Base-by-base conservation (phyloP, 2,329 filamentous ascomycete genomes). In the Venturia pyrina region DNA sequence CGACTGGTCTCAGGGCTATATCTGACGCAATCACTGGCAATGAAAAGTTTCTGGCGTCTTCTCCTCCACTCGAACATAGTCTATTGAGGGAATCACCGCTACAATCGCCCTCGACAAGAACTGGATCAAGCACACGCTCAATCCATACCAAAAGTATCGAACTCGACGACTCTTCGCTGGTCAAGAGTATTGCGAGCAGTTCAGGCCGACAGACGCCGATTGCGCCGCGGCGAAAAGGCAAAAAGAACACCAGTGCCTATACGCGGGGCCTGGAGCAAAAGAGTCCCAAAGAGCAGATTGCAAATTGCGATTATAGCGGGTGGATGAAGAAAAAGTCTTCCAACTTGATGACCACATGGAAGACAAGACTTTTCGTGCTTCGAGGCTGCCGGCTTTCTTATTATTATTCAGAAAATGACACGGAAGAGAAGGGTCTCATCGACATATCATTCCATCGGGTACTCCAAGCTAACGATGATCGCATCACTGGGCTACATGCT, bases 271-370 rank as follows among this genome's bases (percentile, higher is more conserved):
- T 98, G 50, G 84, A 90, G 70, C 92, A 93, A 76, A 89, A 93
- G 67, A 79, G 85, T 0, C 95, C 95, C 0, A 82, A 87, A 65
- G 91, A 96, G 73, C 92, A 93, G 68, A 95, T 96, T 77, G 80
- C 87, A 68, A 87, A 86, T 68, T 93, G 91, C 65, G 93, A 99
- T 73, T 98, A 96, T 75, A 93, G 89, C 72, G 95, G 95, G 1
- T 99, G 95, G 95, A 99, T 99, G 95, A 98, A 95, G 82, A 99
- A 99, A 83, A 93, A 96, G 77, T 96, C 91, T 67, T 93, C 91
- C 1, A 95, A 93, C 72, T 81, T 98, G 43, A 96, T 99, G 88
- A 92, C 92, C 2, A 96, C 93, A 1, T 99, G 95, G 95, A 99
- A 98, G 74, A 90, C 93, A 15, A 88, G 95, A 15, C 83, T 98